Percentiles rank a stretch among this genome's conserved stretches.
Evolutionary conservation across 148 eudicot genomes (phyloP).

Genomic region (Chenopodium album): DNA sequence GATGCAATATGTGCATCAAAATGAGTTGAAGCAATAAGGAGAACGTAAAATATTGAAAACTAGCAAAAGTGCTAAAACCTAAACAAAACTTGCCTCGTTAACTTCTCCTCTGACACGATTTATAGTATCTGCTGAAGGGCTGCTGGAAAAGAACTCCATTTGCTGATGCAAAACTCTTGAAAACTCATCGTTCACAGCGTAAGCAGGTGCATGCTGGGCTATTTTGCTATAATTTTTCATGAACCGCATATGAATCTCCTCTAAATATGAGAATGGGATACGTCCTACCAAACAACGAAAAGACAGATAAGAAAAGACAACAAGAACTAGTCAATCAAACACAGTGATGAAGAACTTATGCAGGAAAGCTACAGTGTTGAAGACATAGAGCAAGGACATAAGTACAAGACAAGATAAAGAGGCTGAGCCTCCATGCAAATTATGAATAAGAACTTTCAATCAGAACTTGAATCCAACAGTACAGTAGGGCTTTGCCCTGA

Average conservation of each 20-base stretch:
- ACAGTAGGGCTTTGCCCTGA: too few relatives aligned
- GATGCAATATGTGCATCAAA: neutral
- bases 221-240: conserved; percentile 93
- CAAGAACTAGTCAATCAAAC: conserved; percentile 3
- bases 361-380: neutral
- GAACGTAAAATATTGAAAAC: neutral
- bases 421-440: neutral
- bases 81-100: conserved; percentile 71
- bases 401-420: neutral
- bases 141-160: conserved; percentile 83
- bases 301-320: neutral
- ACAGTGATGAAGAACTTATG: neutral
- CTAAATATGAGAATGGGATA: conserved; percentile 92
- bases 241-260: conserved; percentile 95
- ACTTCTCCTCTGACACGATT: conserved; percentile 97
- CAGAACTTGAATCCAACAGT: neutral
- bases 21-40: neutral
- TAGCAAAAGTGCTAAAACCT: neutral
- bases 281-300: conserved; percentile 49
- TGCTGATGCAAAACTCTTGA: conserved; percentile 81
- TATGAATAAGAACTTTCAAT: neutral
- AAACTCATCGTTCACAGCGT: conserved; percentile 89
- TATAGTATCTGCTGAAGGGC: conserved; percentile 86
- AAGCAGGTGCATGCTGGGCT: conserved; percentile 85
- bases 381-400: neutral